Evolutionary conservation across 306 rosid species (phyloP).

Genomic region (Dalbergia cultrata): DNA sequence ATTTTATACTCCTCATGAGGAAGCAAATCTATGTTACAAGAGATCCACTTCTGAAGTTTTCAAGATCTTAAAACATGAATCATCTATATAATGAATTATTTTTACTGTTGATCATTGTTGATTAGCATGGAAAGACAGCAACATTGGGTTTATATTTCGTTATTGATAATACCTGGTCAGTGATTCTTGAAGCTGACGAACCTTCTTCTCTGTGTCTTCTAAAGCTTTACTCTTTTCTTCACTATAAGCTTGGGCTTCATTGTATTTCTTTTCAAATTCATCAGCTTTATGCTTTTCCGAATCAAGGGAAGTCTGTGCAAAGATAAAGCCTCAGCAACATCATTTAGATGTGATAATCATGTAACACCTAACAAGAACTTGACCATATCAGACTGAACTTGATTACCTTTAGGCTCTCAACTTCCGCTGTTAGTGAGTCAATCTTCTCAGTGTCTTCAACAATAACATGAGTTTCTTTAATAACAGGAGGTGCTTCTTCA

Average conservation of each 20-base stretch:
- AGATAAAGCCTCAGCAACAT: constrained; percentile 41
- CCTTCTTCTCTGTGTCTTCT: constrained; percentile 82
- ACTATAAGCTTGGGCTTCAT: constrained; percentile 59
- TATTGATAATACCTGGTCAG: constrained; percentile 68
- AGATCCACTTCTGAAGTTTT: constrained; percentile 26
- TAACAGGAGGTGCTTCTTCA: constrained; percentile 82
- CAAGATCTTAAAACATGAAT: constrained; percentile 28
- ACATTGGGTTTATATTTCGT: constrained; percentile 24
- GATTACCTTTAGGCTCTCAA: constrained; percentile 73
- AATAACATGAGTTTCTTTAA: constrained; percentile 78
- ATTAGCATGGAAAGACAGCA: constrained; percentile 27
- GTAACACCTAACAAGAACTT: constrained; percentile 26
- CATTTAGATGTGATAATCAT: constrained; percentile 40
- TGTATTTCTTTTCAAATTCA: constrained; percentile 69
- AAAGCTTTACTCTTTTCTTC: constrained; percentile 63
- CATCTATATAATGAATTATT: constrained; percentile 23
- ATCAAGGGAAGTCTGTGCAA: constrained; percentile 59
- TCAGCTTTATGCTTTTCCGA: constrained; percentile 68
- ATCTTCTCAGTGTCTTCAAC: constrained; percentile 82
- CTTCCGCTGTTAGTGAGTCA: constrained; percentile 73
- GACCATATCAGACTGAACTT: constrained; percentile 39
- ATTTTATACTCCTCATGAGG: constrained; percentile 16
- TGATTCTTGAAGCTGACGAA: constrained; percentile 77
- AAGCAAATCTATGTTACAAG: constrained; percentile 12
- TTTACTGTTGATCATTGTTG: background rate